These are phyloP conservation scores for Volvariella volvacea DNA, from an alignment of 1,284 basidiomycete genomes.

Conservation along the genomic window DNA sequence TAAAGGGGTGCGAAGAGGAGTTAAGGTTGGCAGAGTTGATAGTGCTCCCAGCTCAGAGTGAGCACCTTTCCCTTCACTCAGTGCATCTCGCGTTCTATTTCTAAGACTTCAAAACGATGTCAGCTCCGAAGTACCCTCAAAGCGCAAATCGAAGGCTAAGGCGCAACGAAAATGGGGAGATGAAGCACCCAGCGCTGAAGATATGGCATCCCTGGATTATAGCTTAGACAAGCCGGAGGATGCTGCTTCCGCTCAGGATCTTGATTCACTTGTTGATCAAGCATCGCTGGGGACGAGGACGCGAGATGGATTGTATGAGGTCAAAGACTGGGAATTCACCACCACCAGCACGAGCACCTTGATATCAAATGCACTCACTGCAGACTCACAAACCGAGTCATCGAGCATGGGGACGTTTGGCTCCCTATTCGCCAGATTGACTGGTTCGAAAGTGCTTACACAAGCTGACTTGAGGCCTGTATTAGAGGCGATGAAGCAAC, in stretches of 20 bases:
- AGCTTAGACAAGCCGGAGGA: constrained; percentile 45
- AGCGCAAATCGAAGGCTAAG: constrained; percentile 65
- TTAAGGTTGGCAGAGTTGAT: constrained; percentile 47
- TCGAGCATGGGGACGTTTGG: constrained; percentile 61
- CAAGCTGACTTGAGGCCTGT: constrained; percentile 85
- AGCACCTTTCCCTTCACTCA: constrained; percentile 11
- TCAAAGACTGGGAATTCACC: constrained; percentile 85
- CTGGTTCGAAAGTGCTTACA: constrained; percentile 78
- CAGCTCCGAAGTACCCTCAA: constrained; percentile 55
- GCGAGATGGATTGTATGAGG: constrained; percentile 87
- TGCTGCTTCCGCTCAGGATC: constrained; percentile 36
- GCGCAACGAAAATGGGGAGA: constrained; percentile 90
- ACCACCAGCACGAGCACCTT: constrained; percentile 48
- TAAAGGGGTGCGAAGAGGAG: constrained; percentile 48
- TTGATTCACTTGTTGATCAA: constrained; percentile 66
- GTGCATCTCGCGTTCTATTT: too few species aligned
- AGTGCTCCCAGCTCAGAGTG: constrained; percentile 62
- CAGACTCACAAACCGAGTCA: constrained; percentile 21
- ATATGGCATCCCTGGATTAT: constrained; percentile 90
- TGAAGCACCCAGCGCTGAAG: constrained; percentile 67
- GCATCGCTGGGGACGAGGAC: constrained; percentile 76
- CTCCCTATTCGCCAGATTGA: constrained; percentile 79
- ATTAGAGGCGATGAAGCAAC: constrained; percentile 91
- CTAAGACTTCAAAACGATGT: neutral
- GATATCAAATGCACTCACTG: constrained; percentile 47